Evolutionary conservation across 2,329 filamentous ascomycete genomes (phyloP), one percentile per base, ranked within the genome.

Genomic region (Penicillium freii): DNA sequence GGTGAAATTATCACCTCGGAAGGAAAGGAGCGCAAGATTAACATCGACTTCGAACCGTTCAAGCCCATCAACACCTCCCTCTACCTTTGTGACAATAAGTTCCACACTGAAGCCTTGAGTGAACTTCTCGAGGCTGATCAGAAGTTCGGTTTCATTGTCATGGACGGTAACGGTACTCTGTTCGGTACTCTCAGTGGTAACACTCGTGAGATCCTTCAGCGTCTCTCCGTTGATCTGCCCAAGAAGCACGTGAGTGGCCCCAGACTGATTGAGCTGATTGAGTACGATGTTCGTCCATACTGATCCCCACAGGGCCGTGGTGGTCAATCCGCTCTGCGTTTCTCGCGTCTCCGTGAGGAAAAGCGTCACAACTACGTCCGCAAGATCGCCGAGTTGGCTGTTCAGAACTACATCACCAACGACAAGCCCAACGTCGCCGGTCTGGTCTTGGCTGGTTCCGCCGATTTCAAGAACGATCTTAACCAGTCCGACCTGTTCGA

Each of bases 311-410:
- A 67, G 65, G 94, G 94, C 64, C 92, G 94, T 89, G 94, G 94
- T 92, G 94, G 94, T 85, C 95, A 99, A 83, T 99, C 94, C 66
- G 94, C 94, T 59, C 85, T 99, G 72, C 95, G 94, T 93, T 99
- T 99, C 79, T 91, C 94, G 63, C 94, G 94, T 92, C 89, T 99
- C 58, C 88, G 94, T 84, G 94, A 99, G 78, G 94, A 99, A 80
- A 99, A 99, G 82, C 92, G 94, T 68, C 94, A 99, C 87, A 99
- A 99, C 82, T 99, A 99, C 77, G 94, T 99, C 69, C 92, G 94
- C 73, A 99, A 99, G 81, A 95, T 99, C 62, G 91, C 94, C 71
- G 94, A 99, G 77, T 79, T 97, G 80, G 94, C 94, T 36, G 94
- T 99, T 52, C 95, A 99, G 78, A 97, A 97, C 79, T 99, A 96